Base-by-base conservation (phyloP, 2,329 filamentous ascomycete species). In the Fusarium mangiferae region DNA sequence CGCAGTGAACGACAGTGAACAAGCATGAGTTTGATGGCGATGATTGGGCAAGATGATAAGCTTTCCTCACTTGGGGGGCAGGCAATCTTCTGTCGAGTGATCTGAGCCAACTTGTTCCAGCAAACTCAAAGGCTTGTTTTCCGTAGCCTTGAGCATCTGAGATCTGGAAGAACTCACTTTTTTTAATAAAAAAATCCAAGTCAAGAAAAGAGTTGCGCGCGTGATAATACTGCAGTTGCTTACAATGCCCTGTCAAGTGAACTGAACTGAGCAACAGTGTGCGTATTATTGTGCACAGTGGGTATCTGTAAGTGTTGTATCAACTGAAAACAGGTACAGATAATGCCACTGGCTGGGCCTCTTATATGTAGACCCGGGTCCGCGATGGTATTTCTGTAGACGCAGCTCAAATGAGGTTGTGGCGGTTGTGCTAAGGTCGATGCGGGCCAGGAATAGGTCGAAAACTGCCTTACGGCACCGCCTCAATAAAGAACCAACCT, bases 391-490 rank as follows among this genome's bases (percentile, higher is more conserved):
- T 48, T 51, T 73, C 35, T 52, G 52, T 45, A 51, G 39, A 56
- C 42, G 45, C 49, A 46, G 51, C 69, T 71, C 24, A 30, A 24
- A 38, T 22, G 46, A 45, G 46, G 52, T 66, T 66, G 64, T 73
- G 75, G 65, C 49, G 41, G 42, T 46, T 58, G 56, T 58, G 41
- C 54, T 70, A 62, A 39, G 51, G 20, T 22, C 20, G 65, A 45
- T 64, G 72, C 66, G 72, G 67, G 62, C 61, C 58, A 70, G 38
- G 48, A 44, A 68, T 36, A 44, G 28, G 20, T 33, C 28, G 52
- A 65, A 78, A 78, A 77, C 69, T 78, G 76, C 76, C 76, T 76
- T 69, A 62, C 41, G 35, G 76, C 75, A 78, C 76, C 76, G 76
- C 76, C 76, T 75, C 76, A 76, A 59, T 48, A 45, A 33, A 28